Evolutionary conservation across 2,329 filamentous ascomycete genomes (phyloP), one percentile per base, ranked within the genome.

Genomic region (Colletotrichum simmondsii): DNA sequence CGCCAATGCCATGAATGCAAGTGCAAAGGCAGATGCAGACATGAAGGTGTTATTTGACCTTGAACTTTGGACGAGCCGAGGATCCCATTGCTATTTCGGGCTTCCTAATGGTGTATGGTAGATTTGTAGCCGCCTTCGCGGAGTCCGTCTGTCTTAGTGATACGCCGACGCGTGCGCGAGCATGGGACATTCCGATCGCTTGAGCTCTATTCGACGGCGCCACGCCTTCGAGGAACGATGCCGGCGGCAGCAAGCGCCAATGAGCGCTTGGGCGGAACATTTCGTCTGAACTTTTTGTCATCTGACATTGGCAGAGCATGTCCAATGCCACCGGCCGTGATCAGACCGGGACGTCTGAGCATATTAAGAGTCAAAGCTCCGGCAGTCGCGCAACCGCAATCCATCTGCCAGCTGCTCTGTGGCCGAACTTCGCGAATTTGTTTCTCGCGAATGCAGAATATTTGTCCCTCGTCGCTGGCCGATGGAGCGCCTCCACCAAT

Each of bases 401-500:
- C n/a, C n/a, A 19, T 22, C 32, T 26, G 8, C 19, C 30, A 6
- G 30, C 30, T 28, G 12, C 22, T 49, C 11, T 42, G 35, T 16
- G 14, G 37, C 37, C 19, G 42, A 49, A 49, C 42, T 49, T 22
- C 42, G 19, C 19, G 19, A 46, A 19, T 60, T 46, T 11, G 63
- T 46, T 37, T 32, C 14, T 28, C 22, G 35, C 14, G 22, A 37
- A 61, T 61, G 32, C 26, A 42, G 4, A 53, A 42, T 22, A 56
- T 37, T 57, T 32, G 63, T 59, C 46, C 35, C 8, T 19, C 42
- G 42, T 22, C 46, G 57, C 59, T 57, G 35, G 46, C 57, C 26
- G 63, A 71, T 59, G 69, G 68, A 57, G 59, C 57, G 10, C 37
- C 49, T 28, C 69, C 69, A 72, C 56, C 59, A 52, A 28, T 60